Conservation (phyloP, 352 stramenopile species). For the Phytophthora melonis region DNA sequence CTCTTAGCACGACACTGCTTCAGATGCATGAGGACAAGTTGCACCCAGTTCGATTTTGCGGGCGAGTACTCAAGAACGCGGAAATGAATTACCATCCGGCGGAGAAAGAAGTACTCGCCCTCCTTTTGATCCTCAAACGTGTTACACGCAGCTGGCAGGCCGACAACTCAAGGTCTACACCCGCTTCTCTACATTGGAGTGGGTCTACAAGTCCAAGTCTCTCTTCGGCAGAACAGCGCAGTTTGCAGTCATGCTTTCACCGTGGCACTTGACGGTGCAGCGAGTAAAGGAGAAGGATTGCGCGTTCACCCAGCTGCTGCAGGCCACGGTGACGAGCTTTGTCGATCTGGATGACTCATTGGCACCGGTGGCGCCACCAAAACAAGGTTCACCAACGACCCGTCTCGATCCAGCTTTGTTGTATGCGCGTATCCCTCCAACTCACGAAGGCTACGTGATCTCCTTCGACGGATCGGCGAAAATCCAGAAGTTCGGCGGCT, state of each 20-base stretch:
- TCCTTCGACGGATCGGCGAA: conserved; percentile 35
- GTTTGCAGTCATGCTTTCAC: conserved; percentile 15
- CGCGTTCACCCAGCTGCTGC: too few species aligned
- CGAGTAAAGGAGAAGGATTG: too few species aligned
- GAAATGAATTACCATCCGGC: conserved; percentile 15
- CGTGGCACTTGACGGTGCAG: conserved; percentile 16
- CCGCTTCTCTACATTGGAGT: conserved; percentile 27
- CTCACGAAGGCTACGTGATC: conserved; percentile 13
- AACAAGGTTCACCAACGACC: neutral
- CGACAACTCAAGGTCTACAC: conserved; percentile 22
- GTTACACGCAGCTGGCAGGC: conserved; percentile 17
- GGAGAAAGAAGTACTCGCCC: conserved; percentile 17
- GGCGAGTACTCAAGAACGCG: neutral
- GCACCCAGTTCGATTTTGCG: conserved; percentile 17
- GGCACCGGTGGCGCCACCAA: neutral
- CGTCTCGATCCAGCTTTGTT: neutral
- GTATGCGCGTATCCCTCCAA: neutral
- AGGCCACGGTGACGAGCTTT: conserved; percentile 5
- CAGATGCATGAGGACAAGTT: conserved; percentile 11
- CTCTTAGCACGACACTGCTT: neutral
- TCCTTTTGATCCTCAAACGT: conserved; percentile 15
- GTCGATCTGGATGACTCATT: conserved; percentile 6
- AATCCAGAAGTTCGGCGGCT: conserved; percentile 2
- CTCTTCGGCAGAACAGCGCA: conserved; percentile 11
- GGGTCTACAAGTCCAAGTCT: conserved; percentile 17